phyloP scores from a whole-genome alignment of 345 rosid genomes.

The Hibiscus tridactylites region DNA sequence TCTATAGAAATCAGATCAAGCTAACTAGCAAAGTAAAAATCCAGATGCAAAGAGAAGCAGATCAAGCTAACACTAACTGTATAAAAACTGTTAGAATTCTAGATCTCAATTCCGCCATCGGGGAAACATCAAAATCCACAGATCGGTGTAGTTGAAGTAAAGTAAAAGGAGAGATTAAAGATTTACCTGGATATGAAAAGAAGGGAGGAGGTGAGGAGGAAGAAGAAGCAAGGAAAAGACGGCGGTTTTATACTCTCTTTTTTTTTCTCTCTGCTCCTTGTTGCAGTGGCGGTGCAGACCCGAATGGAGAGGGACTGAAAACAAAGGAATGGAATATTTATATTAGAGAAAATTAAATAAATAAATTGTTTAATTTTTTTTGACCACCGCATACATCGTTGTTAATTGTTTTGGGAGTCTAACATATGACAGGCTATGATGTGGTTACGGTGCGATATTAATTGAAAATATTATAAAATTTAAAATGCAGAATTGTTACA shows the following conservation, averaged over 20 bases:
- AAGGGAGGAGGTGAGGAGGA: background rate
- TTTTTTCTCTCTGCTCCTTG: background rate
- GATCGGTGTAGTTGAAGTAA: slow-evolving; percentile 3
- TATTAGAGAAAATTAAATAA: background rate
- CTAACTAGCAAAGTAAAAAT: background rate
- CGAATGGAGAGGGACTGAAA: slow-evolving; percentile 9
- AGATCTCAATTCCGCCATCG: slow-evolving; percentile 21
- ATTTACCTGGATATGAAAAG: background rate
- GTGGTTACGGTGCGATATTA: too few species aligned
- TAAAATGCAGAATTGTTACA: too few species aligned
- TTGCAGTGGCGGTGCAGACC: background rate
- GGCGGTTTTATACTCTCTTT: background rate
- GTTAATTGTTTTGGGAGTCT: too few species aligned
- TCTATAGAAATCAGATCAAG: background rate
- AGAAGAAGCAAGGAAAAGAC: slow-evolving; percentile 12
- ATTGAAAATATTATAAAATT: too few species aligned
- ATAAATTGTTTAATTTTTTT: too few species aligned
- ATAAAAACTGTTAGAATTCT: background rate
- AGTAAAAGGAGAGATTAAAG: background rate
- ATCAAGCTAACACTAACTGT: background rate
- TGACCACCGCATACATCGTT: too few species aligned
- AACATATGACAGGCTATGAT: too few species aligned
- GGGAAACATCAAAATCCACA: slow-evolving; percentile 9
- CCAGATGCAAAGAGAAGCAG: background rate
- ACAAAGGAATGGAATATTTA: background rate